A percentile compares a stretch with the other conserved stretches of the same genome.
Conservation (phyloP, 106 monocot species). For the Acanthochlamys bracteata region DNA sequence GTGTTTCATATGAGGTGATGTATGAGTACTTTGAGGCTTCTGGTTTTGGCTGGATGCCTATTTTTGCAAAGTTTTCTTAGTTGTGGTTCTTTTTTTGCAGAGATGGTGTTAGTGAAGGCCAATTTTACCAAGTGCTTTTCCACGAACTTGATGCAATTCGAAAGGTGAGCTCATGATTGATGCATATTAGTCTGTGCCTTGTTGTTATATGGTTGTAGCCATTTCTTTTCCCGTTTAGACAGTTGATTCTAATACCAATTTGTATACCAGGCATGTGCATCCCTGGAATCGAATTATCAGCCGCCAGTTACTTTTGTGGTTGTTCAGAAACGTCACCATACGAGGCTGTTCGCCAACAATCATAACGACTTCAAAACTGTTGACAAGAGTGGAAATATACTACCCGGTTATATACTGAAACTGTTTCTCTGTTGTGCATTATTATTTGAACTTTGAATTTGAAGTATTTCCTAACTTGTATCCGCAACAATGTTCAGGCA, state of each 20-base stretch:
- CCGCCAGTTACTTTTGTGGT: constrained; percentile 93
- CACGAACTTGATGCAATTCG: constrained; percentile 89
- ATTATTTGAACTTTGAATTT: neutral
- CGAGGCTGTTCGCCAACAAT: constrained; percentile 85
- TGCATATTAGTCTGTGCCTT: neutral
- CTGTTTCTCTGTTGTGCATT: neutral
- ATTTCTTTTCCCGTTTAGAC: neutral
- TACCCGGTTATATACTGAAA: constrained; percentile 48
- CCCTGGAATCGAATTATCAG: constrained; percentile 83
- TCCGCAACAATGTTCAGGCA: constrained; percentile 29
- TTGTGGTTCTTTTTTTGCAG: constrained; percentile 21
- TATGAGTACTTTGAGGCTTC: neutral
- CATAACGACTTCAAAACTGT: constrained; percentile 44
- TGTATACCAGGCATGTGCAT: constrained; percentile 63
- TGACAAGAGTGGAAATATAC: constrained; percentile 82
- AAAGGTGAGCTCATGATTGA: constrained; percentile 31
- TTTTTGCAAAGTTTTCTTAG: neutral
- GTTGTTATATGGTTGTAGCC: neutral
- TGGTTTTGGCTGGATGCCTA: neutral
- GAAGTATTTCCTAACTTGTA: neutral
- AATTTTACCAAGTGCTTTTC: constrained; percentile 86
- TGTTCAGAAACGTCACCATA: constrained; percentile 92
- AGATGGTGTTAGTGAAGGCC: constrained; percentile 97
- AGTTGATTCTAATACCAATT: neutral
- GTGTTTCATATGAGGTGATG: neutral